Base-by-base conservation (phyloP, 140 eudicot genomes). In the Cichorium intybus region DNA sequence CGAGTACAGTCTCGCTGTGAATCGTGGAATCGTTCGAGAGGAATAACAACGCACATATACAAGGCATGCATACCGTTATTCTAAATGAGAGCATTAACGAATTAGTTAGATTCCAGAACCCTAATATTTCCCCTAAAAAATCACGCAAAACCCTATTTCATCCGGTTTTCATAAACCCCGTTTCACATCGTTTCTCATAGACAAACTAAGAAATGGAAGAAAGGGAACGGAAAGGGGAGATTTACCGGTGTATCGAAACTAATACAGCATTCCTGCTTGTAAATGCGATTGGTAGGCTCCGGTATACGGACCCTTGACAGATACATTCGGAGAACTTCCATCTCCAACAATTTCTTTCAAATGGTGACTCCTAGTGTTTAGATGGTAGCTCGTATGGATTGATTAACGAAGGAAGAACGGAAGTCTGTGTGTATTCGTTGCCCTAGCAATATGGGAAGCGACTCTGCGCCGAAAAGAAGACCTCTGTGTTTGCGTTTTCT, bases 221-320 rank as follows among this genome's bases (percentile, higher is more conserved):
- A 22, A 9, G 0, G 18, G 9, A 29, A 12, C 5, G 9, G 24
- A 5, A 53, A 20, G 48, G 27, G 21, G 26, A 8, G 34, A 56
- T 15, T 21, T 56, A 92, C 99, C 89, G 99, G 99, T 75, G 96
- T 88, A 49, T 92, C 95, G 64, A 85, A 92, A 8, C 88, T 88
- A 73, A 92, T 75, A 72, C 99, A 92, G 74, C 99, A 92, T 72
- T 92, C 99, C 5, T 88, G 87, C 72, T 88, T 92, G 80, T 85
- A 92, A 73, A 92, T 82, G 62, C 99, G 96, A 80, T 83, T 81
- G 8, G 96, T 88, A 4, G 99, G 99, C 60, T 88, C 99, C 14
- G 99, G 95, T 48, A 88, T 92, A 16, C 99, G 87, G 53, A 92
- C 93, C 14, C 82, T 79, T 2, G 85, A 70, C 56, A 92, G 87